A percentile compares a stretch with the other conserved stretches of the same genome.
Conservation (phyloP, 2,329 filamentous ascomycete genomes). For the Periglandula ipomoeae region DNA sequence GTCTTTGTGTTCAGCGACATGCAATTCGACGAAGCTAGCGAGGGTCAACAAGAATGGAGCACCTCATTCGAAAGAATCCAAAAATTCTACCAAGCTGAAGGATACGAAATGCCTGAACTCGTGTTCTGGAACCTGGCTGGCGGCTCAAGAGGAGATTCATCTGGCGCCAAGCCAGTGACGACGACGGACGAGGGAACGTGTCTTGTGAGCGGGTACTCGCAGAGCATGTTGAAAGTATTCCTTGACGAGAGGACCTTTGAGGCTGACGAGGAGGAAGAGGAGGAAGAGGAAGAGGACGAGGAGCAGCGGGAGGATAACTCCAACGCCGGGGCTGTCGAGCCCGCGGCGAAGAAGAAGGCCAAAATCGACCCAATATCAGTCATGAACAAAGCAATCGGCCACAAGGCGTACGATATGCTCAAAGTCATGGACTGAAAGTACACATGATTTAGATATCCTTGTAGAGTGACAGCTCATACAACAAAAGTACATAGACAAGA, state of each 20-base stretch:
- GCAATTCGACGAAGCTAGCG: conserved; percentile 41
- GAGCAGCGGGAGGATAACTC: too few relatives aligned
- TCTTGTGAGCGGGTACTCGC: conserved; percentile 47
- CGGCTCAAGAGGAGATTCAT: conserved; percentile 16
- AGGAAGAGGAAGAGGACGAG: too few relatives aligned
- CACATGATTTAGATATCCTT: background rate
- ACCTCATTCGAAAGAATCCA: conserved; percentile 43
- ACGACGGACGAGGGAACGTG: conserved; percentile 34
- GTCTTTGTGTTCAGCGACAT: conserved; percentile 54
- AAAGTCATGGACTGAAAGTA: conserved; percentile 39
- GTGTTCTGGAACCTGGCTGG: conserved; percentile 52
- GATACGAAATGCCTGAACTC: conserved; percentile 50
- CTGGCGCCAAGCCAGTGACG: conserved; percentile 39
- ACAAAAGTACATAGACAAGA: conserved; percentile 1
- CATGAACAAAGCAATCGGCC: conserved; percentile 41
- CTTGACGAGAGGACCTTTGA: conserved; percentile 39
- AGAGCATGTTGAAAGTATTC: conserved; percentile 49
- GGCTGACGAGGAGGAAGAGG: conserved; percentile 27
- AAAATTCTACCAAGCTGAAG: conserved; percentile 32
- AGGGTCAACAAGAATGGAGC: conserved; percentile 21
- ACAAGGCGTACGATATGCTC: conserved; percentile 47
- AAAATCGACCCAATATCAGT: too few relatives aligned
- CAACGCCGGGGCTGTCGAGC: too few relatives aligned
- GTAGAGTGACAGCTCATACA: background rate
- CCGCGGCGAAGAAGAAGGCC: too few relatives aligned